A percentile compares a stretch with the other conserved stretches of the same genome.
Conservation (phyloP, 306 rosid genomes). For the Calophaca sinica region DNA sequence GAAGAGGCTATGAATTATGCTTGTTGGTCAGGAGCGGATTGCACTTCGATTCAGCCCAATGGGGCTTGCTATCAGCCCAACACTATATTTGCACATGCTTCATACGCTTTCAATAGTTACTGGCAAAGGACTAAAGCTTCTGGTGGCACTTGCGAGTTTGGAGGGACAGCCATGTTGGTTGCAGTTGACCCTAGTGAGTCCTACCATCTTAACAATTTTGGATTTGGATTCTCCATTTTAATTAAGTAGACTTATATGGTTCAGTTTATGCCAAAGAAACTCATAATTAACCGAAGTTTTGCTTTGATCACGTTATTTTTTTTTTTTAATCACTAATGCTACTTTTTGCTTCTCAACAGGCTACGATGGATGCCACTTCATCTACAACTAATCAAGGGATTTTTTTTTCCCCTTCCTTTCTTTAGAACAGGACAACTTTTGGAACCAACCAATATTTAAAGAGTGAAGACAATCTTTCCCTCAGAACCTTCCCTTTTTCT, state of each 20-base stretch:
- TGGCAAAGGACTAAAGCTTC: slow-evolving; percentile 83
- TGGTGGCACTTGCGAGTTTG: slow-evolving; percentile 86
- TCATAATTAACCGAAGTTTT: slow-evolving; percentile 8
- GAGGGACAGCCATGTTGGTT: slow-evolving; percentile 89
- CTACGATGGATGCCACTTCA: slow-evolving; percentile 68
- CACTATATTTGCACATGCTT: slow-evolving; percentile 75
- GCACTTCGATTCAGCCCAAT: slow-evolving; percentile 66
- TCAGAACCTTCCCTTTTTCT: slow-evolving; percentile 5
- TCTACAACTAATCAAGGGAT: slow-evolving; percentile 41
- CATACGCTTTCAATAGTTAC: slow-evolving; percentile 86
- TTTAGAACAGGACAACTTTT: slow-evolving; percentile 29
- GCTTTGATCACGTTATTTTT: neutral
- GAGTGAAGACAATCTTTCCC: slow-evolving; percentile 37
- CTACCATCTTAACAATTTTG: neutral
- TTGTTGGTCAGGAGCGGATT: slow-evolving; percentile 89
- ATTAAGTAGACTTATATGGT: neutral
- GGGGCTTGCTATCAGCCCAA: slow-evolving; percentile 83
- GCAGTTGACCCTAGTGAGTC: slow-evolving; percentile 84
- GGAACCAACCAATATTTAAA: slow-evolving; percentile 39
- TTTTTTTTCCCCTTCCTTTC: neutral
- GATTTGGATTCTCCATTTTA: neutral
- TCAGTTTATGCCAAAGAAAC: neutral
- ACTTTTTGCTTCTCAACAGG: slow-evolving; percentile 53
- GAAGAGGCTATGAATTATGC: slow-evolving; percentile 97
- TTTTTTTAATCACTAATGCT: neutral